Conservation (phyloP, 345 rosid species). For the Raphanus sativus region DNA sequence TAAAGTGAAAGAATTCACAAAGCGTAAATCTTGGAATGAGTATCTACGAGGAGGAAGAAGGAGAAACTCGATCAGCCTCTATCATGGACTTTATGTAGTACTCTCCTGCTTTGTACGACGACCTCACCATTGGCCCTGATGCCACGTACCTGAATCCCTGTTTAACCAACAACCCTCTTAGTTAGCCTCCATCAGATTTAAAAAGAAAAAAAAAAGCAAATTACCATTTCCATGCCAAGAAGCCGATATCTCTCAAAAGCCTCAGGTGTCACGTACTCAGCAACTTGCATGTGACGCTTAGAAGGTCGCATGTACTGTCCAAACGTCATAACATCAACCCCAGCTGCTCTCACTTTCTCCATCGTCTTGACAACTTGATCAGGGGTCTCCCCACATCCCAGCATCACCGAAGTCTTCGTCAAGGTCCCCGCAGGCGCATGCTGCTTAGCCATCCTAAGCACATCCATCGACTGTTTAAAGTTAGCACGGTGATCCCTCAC, state of each 20-base stretch:
- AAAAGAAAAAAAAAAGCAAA: conserved; percentile 4
- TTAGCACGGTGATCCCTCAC: conserved; percentile 96
- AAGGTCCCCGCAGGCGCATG: conserved; percentile 77
- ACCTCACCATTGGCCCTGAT: conserved; percentile 98
- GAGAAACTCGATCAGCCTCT: conserved; percentile 76
- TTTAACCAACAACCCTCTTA: conserved; percentile 1
- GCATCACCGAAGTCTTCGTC: conserved; percentile 93
- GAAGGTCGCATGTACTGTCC: conserved; percentile 99
- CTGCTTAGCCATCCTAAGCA: conserved; percentile 82
- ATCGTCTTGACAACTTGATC: conserved; percentile 85
- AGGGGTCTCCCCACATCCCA: conserved; percentile 99
- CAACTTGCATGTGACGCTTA: conserved; percentile 93
- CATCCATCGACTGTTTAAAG: conserved; percentile 90
- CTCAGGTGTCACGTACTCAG: conserved; percentile 90
- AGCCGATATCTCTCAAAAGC: conserved; percentile 83
- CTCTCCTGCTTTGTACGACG: conserved; percentile 99
- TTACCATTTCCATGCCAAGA: conserved; percentile 97
- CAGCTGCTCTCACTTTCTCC: conserved; percentile 97
- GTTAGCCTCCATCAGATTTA: neutral
- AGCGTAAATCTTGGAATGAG: conserved; percentile 18
- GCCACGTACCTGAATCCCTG: conserved; percentile 99
- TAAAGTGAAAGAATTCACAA: conserved; percentile 29
- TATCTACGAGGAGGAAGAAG: conserved; percentile 39
- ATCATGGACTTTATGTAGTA: conserved; percentile 98
- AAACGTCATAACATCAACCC: conserved; percentile 97